phyloP scores from a whole-genome alignment of 2,329 filamentous ascomycete species.

The Aspergillus tubingensis region DNA sequence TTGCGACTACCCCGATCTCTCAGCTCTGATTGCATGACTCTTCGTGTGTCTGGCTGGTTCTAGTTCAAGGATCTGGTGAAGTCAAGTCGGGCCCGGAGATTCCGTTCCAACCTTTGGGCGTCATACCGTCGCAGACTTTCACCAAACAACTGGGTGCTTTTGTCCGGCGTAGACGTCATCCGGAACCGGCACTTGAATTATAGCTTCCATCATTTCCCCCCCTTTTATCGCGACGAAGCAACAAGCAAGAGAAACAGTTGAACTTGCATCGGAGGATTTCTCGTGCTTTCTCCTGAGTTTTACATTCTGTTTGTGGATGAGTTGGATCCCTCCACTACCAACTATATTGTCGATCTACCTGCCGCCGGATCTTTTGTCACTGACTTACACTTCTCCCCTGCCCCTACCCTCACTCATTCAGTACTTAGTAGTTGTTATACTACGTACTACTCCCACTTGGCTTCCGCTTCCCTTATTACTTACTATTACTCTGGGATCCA shows the following conservation, averaged over 20 bases:
- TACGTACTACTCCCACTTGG: not conserved
- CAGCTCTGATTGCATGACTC: slow-evolving; percentile 1
- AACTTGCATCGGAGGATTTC: not conserved
- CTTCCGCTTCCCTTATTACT: not conserved
- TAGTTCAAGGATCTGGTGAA: slow-evolving; percentile 7
- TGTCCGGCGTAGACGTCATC: slow-evolving; percentile 40
- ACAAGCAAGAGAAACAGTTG: not conserved
- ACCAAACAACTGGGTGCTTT: not conserved
- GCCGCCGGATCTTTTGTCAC: too few relatives aligned
- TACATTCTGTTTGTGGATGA: too few relatives aligned
- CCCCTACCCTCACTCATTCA: not conserved
- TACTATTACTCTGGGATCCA: too few relatives aligned
- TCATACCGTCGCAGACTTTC: slow-evolving; percentile 25
- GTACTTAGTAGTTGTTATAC: not conserved
- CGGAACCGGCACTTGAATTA: slow-evolving; percentile 20
- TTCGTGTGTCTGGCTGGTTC: not conserved
- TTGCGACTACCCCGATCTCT: not conserved
- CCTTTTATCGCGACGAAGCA: slow-evolving; percentile 7
- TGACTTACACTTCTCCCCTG: not conserved
- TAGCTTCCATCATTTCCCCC: slow-evolving; percentile 11
- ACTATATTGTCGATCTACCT: not conserved
- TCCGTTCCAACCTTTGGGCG: slow-evolving; percentile 21
- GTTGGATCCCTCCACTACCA: not conserved
- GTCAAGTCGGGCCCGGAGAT: slow-evolving; percentile 17
- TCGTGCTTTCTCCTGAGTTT: not conserved